These are phyloP conservation scores for Ganoderma leucocontextum DNA, from an alignment of 1,284 basidiomycete genomes.

Conservation along the genomic window DNA sequence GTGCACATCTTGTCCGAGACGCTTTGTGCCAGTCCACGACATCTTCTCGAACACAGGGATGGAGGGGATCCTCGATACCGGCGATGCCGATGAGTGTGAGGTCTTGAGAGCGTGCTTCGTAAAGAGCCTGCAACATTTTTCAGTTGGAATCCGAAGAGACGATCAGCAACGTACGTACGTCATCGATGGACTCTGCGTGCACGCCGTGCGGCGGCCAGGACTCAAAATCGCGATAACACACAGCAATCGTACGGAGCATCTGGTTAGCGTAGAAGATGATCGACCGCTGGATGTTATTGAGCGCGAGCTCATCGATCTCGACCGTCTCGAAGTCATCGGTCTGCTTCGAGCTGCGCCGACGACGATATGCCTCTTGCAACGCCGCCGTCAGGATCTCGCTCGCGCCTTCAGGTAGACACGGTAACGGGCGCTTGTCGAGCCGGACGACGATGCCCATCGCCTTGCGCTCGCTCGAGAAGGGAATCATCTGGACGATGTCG, in stretches of 20 bases:
- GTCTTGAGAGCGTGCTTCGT: constrained; percentile 74
- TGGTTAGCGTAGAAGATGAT: too few relatives aligned
- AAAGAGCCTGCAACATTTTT: constrained; percentile 63
- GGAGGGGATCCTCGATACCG: constrained; percentile 96
- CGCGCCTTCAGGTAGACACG: constrained; percentile 91
- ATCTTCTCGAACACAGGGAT: constrained; percentile 88
- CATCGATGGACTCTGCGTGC: constrained; percentile 56
- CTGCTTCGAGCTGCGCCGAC: constrained; percentile 53
- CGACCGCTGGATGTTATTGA: too few relatives aligned
- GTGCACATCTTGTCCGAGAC: constrained; percentile 99
- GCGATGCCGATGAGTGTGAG: constrained; percentile 89
- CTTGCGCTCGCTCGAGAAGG: constrained; percentile 95
- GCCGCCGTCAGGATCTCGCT: constrained; percentile 90
- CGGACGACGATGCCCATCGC: constrained; percentile 94
- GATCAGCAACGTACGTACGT: constrained; percentile 47
- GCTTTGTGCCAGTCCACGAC: constrained; percentile 85
- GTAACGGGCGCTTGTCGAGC: constrained; percentile 55
- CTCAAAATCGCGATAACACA: constrained; percentile 92
- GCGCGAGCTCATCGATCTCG: constrained; percentile 69
- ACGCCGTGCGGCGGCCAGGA: constrained; percentile 82
- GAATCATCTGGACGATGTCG: constrained; percentile 87
- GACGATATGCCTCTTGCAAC: constrained; percentile 78
- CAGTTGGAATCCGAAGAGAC: constrained; percentile 3
- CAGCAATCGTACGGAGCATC: too few relatives aligned
- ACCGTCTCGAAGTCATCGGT: constrained; percentile 59